phyloP scores from a whole-genome alignment of 2,329 filamentous ascomycete species.

The Helotiales sp. region DNA sequence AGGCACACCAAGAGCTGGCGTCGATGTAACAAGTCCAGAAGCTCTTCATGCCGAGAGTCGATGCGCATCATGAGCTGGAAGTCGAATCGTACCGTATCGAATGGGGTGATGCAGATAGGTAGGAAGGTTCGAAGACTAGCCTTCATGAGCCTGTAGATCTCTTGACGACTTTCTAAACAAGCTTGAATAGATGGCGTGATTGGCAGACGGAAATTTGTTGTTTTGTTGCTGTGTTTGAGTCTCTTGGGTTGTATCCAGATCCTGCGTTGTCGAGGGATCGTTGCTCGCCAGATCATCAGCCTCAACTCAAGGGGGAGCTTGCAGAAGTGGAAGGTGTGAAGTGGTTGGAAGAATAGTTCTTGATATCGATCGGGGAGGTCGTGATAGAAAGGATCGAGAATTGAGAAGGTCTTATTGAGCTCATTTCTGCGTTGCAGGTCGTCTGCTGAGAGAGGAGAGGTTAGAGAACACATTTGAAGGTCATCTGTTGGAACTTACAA shows the following conservation, averaged over 20 bases:
- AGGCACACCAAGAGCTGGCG: not conserved
- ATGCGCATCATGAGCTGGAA: not conserved
- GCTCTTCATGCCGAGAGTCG: not conserved
- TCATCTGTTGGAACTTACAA: not conserved
- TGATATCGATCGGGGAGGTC: constrained; percentile 2
- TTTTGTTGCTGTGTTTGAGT: not conserved
- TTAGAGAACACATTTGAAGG: not conserved
- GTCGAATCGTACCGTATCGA: not conserved
- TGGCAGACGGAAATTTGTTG: not conserved
- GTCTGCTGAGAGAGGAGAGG: not conserved
- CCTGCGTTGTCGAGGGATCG: not conserved
- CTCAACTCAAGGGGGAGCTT: not conserved
- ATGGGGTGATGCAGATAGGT: not conserved
- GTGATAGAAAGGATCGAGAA: not conserved
- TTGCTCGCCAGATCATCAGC: constrained; percentile 7
- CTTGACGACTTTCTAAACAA: not conserved
- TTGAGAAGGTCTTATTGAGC: not conserved
- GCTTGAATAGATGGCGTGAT: not conserved
- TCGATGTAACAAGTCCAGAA: not conserved
- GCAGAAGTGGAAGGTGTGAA: not conserved
- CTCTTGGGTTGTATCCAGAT: not conserved
- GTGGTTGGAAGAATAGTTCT: not conserved
- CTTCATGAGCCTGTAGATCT: not conserved
- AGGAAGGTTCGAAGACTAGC: not conserved
- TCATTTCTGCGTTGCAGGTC: not conserved